Evolutionary conservation across 805 yeast genomes (phyloP), one percentile per base, ranked within the genome.

Genomic region (Hanseniaspora clermontiae): DNA sequence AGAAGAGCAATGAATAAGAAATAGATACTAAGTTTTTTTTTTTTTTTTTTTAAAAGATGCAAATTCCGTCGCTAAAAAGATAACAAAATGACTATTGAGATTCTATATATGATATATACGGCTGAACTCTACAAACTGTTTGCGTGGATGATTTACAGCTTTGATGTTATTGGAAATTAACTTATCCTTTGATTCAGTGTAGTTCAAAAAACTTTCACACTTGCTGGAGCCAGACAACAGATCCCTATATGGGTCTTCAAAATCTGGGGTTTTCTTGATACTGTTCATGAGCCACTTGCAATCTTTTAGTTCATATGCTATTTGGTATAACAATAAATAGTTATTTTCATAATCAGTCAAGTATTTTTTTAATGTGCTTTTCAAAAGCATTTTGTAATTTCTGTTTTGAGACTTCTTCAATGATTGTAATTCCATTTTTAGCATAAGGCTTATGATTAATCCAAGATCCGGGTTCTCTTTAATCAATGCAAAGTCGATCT

Each of bases 271-370:
- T 17, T 51, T 51, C 12, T 43, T 43, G 9, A 51, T 51, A 34
- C 49, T 43, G 17, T 51, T 51, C 46, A 51, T 10, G 1, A 51
- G 36, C 55, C 55, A 51, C 24, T 51, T 51, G 24, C 38, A 43
- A 20, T 51, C 55, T 43, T 51, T 43, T 9, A 51, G 19, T 8
- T 34, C 29, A n/a, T 32, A 17, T 4, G 38, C 43, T 17, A 51
- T 24, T 17, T 51, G 43, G 14, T 51, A 51, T 43, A 51, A 10
- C 15, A 51, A 11, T 2, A 51, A 36, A 27, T 20, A 51, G 24
- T 51, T 51, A n/a, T 51, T 51, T 11, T 43, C 49, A 43, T 34
- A 51, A 1, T 27, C 20, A 15, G 2, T 11, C 29, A 51, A 39
- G 15, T 51, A 51, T 9, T n/a, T 43, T 5, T 24, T 36, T 34